Evolutionary conservation across 169 alveolate species (phyloP).

Genomic region (Amoebophrya sp.): DNA sequence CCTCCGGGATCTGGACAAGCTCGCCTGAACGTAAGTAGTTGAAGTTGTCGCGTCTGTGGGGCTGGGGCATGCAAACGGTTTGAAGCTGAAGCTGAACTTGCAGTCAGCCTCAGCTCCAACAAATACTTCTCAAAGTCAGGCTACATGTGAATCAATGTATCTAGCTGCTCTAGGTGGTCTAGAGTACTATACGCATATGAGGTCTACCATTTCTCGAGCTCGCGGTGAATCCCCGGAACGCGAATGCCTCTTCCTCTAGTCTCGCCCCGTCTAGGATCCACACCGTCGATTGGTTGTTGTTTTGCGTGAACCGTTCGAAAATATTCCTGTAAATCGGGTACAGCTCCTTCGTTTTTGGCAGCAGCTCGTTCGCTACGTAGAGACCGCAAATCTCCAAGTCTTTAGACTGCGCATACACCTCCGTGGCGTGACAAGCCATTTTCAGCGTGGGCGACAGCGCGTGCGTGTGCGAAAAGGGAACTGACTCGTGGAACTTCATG

Average conservation of each 20-base stretch:
- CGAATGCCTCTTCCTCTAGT: too few species aligned
- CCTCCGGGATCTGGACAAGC: neutral
- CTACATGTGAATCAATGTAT: too few species aligned
- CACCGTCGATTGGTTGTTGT: neutral
- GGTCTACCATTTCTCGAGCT: too few species aligned
- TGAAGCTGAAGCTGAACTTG: too few species aligned
- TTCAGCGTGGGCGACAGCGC: neutral
- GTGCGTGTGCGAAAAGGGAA: neutral
- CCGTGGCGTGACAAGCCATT: neutral
- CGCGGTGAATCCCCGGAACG: too few species aligned
- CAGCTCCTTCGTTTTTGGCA: neutral
- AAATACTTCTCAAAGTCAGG: too few species aligned
- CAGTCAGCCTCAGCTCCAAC: too few species aligned
- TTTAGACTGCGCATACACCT: neutral
- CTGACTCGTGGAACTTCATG: neutral
- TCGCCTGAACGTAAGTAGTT: neutral
- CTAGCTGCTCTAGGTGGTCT: too few species aligned
- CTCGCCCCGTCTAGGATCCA: neutral
- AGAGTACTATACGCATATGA: too few species aligned
- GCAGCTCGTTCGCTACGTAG: neutral
- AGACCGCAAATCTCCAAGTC: neutral
- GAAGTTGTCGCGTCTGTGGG: too few species aligned
- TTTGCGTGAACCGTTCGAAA: neutral
- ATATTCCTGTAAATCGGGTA: neutral
- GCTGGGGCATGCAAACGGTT: too few species aligned